Evolutionary conservation across 805 yeast genomes (phyloP), one percentile per base, ranked within the genome.

Genomic region (Saccharomycopsis vini): DNA sequence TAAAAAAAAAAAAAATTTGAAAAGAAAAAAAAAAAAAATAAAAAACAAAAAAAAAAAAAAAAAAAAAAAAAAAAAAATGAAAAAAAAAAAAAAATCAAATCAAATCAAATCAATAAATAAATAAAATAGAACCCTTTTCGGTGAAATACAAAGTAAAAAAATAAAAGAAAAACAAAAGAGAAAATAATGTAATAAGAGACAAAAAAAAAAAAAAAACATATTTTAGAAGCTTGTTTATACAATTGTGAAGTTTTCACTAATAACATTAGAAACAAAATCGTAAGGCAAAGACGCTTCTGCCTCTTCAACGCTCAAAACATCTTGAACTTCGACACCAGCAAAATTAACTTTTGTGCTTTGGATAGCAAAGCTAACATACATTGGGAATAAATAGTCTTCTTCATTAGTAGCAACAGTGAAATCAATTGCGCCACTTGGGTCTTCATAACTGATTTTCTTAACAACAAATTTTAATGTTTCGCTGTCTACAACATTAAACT

Each of bases 341-440:
- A 84, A 70, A 19, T 80, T 76, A 26, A 70, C 65, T 15, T 62
- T 65, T 19, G 71, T 71, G 50, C 65, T 65, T 31, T 69, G 65
- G 36, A 69, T 58, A 33, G 68, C 68, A 65, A 88, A 85, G 40
- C 69, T 63, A 32, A 88, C 73, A 55, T 78, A 78, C 69, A 90
- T 77, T 49, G 98, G 98, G 83, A 88, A 90, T 55, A 90, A 68
- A 10, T 77, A 72, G 50, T 88, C 95, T 62, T 90, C 97, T 51
- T 74, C 77, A 32, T 71, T 79, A 16, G 80, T 82, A 52, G 80
- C 81, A 47, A 86, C 76, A 6, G 80, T 61, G 58, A 92, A 79
- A 59, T 85, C 95, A 60, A 92, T 79, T 36, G 85, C 78, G 36
- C 89, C 95, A 21, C 73, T 68, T 3, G 76, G 66, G 18, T 73